phyloP scores from a whole-genome alignment of 2,329 filamentous ascomycete genomes.

The Aspergillus bombycis region DNA sequence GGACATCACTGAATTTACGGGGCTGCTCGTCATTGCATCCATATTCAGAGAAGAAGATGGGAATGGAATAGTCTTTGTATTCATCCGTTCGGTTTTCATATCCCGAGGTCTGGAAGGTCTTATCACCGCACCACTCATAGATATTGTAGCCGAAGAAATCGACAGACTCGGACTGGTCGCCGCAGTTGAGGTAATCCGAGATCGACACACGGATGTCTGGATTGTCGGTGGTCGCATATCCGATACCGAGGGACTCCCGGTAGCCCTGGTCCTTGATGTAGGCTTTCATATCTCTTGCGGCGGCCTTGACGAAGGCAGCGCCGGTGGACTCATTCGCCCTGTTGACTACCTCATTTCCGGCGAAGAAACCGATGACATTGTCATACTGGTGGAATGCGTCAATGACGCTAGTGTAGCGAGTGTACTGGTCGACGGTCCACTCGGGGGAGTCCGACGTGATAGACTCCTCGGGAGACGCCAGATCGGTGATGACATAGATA shows the following conservation, averaged over 20 bases:
- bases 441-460: constrained; percentile 79
- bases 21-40: constrained; percentile 79
- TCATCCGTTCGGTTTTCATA: constrained; percentile 82
- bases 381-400: constrained; percentile 79
- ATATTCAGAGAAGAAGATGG: constrained; percentile 98
- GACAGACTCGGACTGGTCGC: constrained; percentile 66
- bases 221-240: constrained; percentile 96
- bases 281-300: constrained; percentile 91
- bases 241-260: constrained; percentile 75
- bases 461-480: constrained; percentile 77
- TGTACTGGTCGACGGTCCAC: constrained; percentile 79
- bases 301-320: constrained; percentile 95
- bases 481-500: constrained; percentile 93
- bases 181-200: constrained; percentile 94
- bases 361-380: constrained; percentile 97
- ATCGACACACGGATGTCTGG: constrained; percentile 79
- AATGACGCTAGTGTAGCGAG: constrained; percentile 80
- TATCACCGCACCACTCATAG: constrained; percentile 97
- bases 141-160: constrained; percentile 99
- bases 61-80: constrained; percentile 86
- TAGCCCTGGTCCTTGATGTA: constrained; percentile 83
- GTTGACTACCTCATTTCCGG: constrained; percentile 96
- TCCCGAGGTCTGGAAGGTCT: constrained; percentile 73
- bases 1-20: constrained; percentile 84
- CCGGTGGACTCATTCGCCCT: constrained; percentile 82